Evolutionary conservation across 805 yeast genomes (phyloP), one percentile per base, ranked within the genome.

Genomic region (Wickerhamiella domercqiae): DNA sequence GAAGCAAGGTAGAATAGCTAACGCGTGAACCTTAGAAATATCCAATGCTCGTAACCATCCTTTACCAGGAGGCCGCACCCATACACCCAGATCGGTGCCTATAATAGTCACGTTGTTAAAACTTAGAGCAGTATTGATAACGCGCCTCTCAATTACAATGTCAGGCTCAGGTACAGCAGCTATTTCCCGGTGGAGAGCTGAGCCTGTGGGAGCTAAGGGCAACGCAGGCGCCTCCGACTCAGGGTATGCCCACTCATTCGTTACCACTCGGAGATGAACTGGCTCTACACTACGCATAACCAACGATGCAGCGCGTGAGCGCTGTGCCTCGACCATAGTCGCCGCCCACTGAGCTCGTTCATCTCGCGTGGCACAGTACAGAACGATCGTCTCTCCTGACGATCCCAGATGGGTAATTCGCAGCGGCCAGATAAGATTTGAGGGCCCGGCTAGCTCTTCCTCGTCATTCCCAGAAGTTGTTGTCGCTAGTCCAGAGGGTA

Each of bases 231-330:
- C 68, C 29, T 65, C 68, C 5, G 64, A 58, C 3, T 63, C 67
- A n/a, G 72, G 78, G 53, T 75, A 78, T 2, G 74, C 76, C 56
- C 80, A 81, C 38, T 67, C 62, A 47, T 74, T 78, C 5, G 77
- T 61, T 5, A 81, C 50, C 5, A 70, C 63, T 25, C 61, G 57
- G 29, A 78, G 50, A 7, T 61, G 50, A 51, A 75, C 75, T 0
- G 81, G 77, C 40, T 70, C 78, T 1, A 64, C 52, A 21, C 56
- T 63, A 15, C 55, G 52, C 9, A 61, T 50, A 25, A 47, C 52
- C 11, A 54, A 53, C 3, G 51, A 44, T 9, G 55, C 51, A 25
- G 56, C 58, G 15, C 52, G 54, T 36, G 58, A 59, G 26, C 61
- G 59, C 37, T 60, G 63, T 11, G 78, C 74, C 7, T 57, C 58